Evolutionary conservation across 495 filamentous ascomycete species (phyloP), one percentile per base, ranked within the genome.

Genomic region (Podospora pseudopauciseta): DNA sequence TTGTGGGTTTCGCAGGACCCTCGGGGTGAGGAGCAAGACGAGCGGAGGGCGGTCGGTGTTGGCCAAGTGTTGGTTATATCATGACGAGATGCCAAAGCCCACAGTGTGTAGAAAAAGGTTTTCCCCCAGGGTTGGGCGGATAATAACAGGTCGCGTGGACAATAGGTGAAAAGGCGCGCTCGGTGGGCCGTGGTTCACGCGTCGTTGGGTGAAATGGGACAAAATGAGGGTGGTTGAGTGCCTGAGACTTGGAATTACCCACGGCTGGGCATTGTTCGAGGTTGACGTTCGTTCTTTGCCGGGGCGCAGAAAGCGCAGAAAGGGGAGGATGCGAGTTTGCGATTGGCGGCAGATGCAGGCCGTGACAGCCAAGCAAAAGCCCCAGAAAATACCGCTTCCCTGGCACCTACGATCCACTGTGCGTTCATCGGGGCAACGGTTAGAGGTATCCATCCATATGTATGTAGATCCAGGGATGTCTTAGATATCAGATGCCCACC

Each of bases 31-130:
- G 61, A 63, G 30, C 58, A 39, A 28, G 23, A 20, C 64, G 49
- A 32, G 65, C 13, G 62, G 27, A 27, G 30, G 5, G 59, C n/a
- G 44, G 55, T 20, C n/a, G 44, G 55, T 20, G n/a, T 11, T 39
- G 30, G 16, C 27, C 13, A 44, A 39, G 32, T 62, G 71, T 72
- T 74, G 70, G 71, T 72, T 74, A 72, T 72, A 68, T 72, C 72
- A 74, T 74, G 72, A 57, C 61, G n/a, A 32, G 61, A 32, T 58
- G 56, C 23, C 56, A 11, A 58, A 58, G 23, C 23, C 56, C n/a
- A 58, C 54, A 56, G 16, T 18, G 23, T 27, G 56, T 20, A 13
- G 5, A 20, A 11, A 18, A n/a, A 58, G 6, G 9, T 58, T 20
- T 20, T 58, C 16, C 16, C 23, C 23, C 55, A 57, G 55, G 18